Evolutionary conservation across 2,329 filamentous ascomycete genomes (phyloP).

Genomic region (Plenodomus tracheiphilus): DNA sequence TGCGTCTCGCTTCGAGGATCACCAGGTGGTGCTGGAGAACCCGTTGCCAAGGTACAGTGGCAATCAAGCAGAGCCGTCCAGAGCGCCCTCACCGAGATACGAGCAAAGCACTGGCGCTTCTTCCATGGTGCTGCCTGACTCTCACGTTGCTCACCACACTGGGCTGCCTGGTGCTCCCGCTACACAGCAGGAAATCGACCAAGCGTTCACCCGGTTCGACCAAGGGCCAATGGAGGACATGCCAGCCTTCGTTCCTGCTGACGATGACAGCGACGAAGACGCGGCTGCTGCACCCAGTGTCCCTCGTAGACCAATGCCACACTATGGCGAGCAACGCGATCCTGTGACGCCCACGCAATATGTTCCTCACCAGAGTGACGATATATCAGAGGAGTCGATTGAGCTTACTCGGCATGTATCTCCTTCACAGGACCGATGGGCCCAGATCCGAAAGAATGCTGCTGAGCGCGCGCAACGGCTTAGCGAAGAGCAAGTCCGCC

Average conservation of each 20-base stretch:
- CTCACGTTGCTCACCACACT: constrained; percentile 40
- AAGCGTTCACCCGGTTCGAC: constrained; percentile 73
- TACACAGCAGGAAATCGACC: constrained; percentile 61
- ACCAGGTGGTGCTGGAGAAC: constrained; percentile 25
- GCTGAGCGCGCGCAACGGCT: constrained; percentile 74
- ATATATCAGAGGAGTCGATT: constrained; percentile 48
- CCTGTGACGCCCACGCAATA: constrained; percentile 23
- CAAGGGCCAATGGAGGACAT: constrained; percentile 87
- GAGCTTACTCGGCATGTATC: constrained; percentile 44
- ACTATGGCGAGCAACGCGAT: constrained; percentile 15
- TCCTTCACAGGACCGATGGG: constrained; percentile 77
- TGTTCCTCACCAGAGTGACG: constrained; percentile 28
- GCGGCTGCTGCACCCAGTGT: constrained; percentile 23
- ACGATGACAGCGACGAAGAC: constrained; percentile 42
- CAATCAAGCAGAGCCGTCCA: constrained; percentile 25
- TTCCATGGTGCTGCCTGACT: constrained; percentile 17
- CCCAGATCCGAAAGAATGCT: constrained; percentile 92
- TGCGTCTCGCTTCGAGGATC: constrained; percentile 28
- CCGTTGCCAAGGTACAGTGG: constrained; percentile 28
- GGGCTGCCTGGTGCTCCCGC: constrained; percentile 64
- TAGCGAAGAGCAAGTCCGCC: constrained; percentile 66
- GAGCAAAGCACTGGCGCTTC: constrained; percentile 32
- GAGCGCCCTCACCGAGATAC: constrained; percentile 24
- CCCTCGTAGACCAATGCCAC: constrained; percentile 25
- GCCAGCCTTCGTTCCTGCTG: constrained; percentile 74